Evolutionary conservation across 345 rosid species (phyloP).

Genomic region (Hevea brasiliensis): DNA sequence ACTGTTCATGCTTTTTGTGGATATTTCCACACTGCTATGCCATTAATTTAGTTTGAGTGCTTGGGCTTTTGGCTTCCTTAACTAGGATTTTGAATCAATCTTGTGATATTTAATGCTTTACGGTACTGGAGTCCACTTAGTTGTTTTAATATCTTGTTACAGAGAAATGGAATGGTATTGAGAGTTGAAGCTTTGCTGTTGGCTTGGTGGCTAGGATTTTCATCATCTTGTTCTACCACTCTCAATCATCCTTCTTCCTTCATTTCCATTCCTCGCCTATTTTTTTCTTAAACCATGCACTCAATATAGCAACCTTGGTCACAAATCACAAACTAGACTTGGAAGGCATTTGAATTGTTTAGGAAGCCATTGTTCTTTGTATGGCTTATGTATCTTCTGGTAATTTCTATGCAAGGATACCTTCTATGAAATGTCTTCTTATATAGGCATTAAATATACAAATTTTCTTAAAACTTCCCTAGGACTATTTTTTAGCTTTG

Average conservation of each 20-base stretch:
- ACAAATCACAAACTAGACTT: not conserved
- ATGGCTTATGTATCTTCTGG: not conserved
- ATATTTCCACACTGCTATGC: not conserved
- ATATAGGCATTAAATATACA: not conserved
- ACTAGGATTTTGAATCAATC: not conserved
- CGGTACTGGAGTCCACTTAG: not conserved
- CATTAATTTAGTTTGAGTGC: not conserved
- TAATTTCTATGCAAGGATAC: not conserved
- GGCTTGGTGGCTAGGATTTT: not conserved
- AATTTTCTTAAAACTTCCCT: not conserved
- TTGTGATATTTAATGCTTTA: not conserved
- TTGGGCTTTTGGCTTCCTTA: not conserved
- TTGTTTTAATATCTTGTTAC: not conserved
- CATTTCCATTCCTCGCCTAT: not conserved
- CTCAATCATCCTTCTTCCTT: not conserved
- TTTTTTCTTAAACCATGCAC: not conserved
- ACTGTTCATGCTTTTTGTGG: not conserved
- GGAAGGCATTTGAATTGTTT: not conserved
- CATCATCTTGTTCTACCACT: not conserved
- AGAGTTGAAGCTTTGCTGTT: too few species aligned
- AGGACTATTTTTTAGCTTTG: not conserved
- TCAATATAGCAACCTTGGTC: not conserved
- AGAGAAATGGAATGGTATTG: not conserved
- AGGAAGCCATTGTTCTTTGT: not conserved
- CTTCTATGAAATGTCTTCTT: not conserved